Conservation (phyloP, 495 filamentous ascomycete species). For the Penicillium waksmanii region DNA sequence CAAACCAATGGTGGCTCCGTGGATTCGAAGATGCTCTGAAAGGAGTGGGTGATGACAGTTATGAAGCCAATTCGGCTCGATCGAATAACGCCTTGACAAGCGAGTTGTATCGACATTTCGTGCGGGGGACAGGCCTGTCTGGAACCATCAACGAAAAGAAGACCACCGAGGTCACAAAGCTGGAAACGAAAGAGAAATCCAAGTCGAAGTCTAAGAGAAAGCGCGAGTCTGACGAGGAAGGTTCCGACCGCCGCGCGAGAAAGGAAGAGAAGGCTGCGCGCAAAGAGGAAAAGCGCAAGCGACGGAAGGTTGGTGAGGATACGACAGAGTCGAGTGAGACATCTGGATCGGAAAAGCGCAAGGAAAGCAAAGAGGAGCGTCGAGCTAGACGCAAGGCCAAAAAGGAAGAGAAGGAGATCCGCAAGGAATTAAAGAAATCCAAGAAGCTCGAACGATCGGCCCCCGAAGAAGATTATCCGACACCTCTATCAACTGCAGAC, state of each 20-base stretch:
- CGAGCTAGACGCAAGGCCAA: conserved; percentile 31
- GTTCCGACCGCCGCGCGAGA: conserved; percentile 24
- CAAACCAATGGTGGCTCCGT: conserved; percentile 79
- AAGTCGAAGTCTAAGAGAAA: conserved; percentile 33
- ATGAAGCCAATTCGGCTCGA: conserved; percentile 17
- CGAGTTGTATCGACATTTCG: conserved; percentile 82
- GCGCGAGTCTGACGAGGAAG: conserved; percentile 25
- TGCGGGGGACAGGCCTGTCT: conserved; percentile 70
- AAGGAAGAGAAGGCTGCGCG: conserved; percentile 28
- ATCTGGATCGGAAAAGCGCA: conserved; percentile 23
- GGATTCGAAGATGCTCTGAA: conserved; percentile 80
- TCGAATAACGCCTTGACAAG: conserved; percentile 47
- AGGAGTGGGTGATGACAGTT: conserved; percentile 57
- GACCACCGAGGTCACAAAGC: not conserved
- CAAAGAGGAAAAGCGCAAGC: conserved; percentile 41
- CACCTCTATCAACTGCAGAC: conserved; percentile 42
- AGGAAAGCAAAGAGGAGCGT: conserved; percentile 34
- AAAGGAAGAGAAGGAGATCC: conserved; percentile 38
- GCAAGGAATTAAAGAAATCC: conserved; percentile 34
- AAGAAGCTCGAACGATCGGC: conserved; percentile 26
- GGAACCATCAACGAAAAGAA: conserved; percentile 60
- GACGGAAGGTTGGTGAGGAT: conserved; percentile 40
- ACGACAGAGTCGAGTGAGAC: conserved; percentile 22
- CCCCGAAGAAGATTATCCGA: conserved; percentile 42
- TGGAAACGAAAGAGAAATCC: conserved; percentile 19